Evolutionary conservation across 495 filamentous ascomycete genomes (phyloP).

Genomic region (Paragyromitra xinjiangensis): DNA sequence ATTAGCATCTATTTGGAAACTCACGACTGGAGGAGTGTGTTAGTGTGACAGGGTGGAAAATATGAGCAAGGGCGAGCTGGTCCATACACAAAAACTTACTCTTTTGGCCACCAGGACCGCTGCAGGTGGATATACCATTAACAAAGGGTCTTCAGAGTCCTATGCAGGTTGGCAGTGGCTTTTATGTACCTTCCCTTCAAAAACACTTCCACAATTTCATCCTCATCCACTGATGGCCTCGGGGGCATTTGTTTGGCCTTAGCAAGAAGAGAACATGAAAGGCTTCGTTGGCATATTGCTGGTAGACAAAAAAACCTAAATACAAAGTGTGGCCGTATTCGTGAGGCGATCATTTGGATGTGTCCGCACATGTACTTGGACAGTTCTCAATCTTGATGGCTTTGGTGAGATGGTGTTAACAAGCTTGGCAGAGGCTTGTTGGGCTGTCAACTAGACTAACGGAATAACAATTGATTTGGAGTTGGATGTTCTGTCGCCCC

Average conservation of each 20-base stretch:
- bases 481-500: too few species aligned
- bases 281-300: neutral
- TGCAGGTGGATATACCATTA: constrained; percentile 52
- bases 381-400: neutral
- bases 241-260: constrained; percentile 72
- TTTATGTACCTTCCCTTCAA: constrained; percentile 71
- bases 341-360: constrained; percentile 18
- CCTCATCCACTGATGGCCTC: constrained; percentile 75
- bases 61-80: neutral
- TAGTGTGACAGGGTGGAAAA: neutral
- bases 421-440: neutral
- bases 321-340: constrained; percentile 2
- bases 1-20: neutral
- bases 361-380: neutral
- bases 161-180: neutral
- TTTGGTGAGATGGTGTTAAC: neutral
- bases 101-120: constrained; percentile 94
- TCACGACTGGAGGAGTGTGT: constrained; percentile 11
- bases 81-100: constrained; percentile 64
- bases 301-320: neutral
- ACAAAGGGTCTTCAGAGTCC: neutral
- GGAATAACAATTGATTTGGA: too few species aligned
- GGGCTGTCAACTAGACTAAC: too few species aligned
- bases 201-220: constrained; percentile 82
- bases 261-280: constrained; percentile 40